Evolutionary conservation across 1,284 basidiomycete genomes (phyloP).

Genomic region (Moesziomyces parantarcticus): DNA sequence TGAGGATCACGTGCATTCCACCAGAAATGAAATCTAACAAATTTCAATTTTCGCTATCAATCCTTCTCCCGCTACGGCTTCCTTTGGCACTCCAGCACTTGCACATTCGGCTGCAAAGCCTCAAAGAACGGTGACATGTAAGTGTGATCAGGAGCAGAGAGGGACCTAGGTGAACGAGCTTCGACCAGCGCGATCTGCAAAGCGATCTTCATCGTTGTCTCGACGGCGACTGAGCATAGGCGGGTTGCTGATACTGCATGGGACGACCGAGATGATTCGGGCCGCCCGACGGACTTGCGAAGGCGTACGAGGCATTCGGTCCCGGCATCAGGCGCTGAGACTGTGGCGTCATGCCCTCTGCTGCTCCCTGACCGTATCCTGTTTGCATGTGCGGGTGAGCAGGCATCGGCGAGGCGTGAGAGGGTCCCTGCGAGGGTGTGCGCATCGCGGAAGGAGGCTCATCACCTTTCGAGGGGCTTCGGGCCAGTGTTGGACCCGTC

Average conservation of each 20-base stretch:
- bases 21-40: neutral
- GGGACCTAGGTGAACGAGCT: too few species aligned
- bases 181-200: too few species aligned
- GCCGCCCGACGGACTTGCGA: conserved; percentile 22
- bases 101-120: neutral
- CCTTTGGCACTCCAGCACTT: neutral
- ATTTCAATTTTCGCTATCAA: neutral
- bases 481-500: neutral
- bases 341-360: conserved; percentile 22
- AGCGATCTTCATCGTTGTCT: neutral
- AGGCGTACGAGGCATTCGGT: conserved; percentile 33
- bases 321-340: conserved; percentile 21
- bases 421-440: conserved; percentile 2
- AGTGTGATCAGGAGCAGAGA: neutral
- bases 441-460: conserved; percentile 4
- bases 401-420: conserved; percentile 17
- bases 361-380: conserved; percentile 5
- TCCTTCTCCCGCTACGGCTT: too few species aligned
- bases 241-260: conserved; percentile 11
- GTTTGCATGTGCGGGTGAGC: conserved; percentile 24
- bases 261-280: conserved; percentile 12
- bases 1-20: conserved; percentile 19
- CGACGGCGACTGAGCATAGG: conserved; percentile 1
- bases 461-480: conserved; percentile 1
- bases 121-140: neutral